Percentiles rank a stretch among this genome's conserved stretches.
Conservation (phyloP, 176 grass and related monocot species). For the Secale cereale region DNA sequence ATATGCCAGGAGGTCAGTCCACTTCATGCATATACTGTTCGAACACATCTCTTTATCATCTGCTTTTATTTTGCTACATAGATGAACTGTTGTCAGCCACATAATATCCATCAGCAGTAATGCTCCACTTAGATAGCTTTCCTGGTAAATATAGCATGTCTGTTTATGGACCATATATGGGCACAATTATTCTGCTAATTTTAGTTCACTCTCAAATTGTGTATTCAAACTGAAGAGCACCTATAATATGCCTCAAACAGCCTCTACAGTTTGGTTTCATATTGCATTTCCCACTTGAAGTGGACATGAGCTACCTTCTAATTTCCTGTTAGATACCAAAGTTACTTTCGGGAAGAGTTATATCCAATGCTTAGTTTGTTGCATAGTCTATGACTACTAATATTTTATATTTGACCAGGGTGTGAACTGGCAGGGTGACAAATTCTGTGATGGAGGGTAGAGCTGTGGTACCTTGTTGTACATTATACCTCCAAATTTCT, state of each 20-base stretch:
- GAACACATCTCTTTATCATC: slow-evolving; percentile 6
- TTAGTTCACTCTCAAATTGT: background rate
- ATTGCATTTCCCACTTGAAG: background rate
- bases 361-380: background rate
- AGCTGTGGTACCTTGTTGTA: background rate
- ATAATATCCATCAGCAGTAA: background rate
- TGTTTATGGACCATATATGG: background rate
- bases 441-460: slow-evolving; percentile 68
- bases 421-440: slow-evolving; percentile 46
- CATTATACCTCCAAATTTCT: background rate
- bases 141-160: background rate
- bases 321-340: background rate
- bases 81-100: background rate
- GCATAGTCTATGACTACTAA: slow-evolving; percentile 17
- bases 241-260: background rate
- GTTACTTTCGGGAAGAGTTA: too few relatives aligned
- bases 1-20: slow-evolving; percentile 72
- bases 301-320: background rate
- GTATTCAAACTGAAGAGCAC: background rate
- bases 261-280: slow-evolving; percentile 4
- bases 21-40: background rate
- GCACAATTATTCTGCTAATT: background rate
- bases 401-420: slow-evolving; percentile 46
- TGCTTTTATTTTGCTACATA: background rate
- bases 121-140: slow-evolving; percentile 6